These are phyloP conservation scores for Penicillium atrosanguineum DNA, from an alignment of 495 filamentous ascomycete genomes.

Conservation along the genomic window DNA sequence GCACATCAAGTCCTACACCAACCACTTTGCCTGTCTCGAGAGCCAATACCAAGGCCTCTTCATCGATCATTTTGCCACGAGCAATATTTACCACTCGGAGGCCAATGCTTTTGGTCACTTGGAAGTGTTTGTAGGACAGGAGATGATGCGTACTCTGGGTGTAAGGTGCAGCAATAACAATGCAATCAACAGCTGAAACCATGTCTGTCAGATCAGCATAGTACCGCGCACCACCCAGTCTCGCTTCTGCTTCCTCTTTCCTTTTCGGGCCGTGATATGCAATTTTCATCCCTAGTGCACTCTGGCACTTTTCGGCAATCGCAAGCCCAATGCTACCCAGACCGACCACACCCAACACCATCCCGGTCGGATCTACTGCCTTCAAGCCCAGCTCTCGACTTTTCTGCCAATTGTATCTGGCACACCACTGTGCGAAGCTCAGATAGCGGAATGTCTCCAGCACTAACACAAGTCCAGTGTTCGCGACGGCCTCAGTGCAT, in stretches of 20 bases:
- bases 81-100: conserved; percentile 57
- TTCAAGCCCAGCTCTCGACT: neutral
- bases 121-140: neutral
- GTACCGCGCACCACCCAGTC: neutral
- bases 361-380: neutral
- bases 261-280: neutral
- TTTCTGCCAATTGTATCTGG: neutral
- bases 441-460: neutral
- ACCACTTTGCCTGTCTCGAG: conserved; percentile 49
- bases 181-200: neutral
- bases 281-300: neutral
- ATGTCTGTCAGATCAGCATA: neutral
- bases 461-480: neutral
- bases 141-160: neutral
- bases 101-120: neutral
- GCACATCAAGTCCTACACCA: conserved; percentile 63
- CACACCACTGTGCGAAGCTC: neutral
- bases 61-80: conserved; percentile 63
- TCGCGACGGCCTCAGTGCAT: neutral
- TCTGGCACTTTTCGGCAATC: neutral
- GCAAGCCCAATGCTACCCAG: neutral
- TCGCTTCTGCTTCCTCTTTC: neutral
- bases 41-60: conserved; percentile 63
- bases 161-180: neutral
- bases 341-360: neutral